Percentiles rank a stretch among this genome's conserved stretches.
Evolutionary conservation across 1,284 basidiomycete genomes (phyloP).

Genomic region (Malassezia japonica): DNA sequence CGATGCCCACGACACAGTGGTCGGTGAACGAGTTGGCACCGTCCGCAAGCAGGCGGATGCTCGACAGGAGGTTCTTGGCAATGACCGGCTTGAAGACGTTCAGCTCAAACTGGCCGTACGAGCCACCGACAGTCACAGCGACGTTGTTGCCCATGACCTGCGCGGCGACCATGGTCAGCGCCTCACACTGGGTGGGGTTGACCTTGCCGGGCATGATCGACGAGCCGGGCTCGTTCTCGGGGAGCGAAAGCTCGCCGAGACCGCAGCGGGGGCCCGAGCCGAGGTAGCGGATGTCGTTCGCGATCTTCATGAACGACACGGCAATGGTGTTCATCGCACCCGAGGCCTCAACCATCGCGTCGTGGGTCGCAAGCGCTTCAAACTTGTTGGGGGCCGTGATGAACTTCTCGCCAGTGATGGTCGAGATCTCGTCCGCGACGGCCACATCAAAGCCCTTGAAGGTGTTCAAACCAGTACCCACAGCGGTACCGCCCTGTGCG

Average conservation of each 20-base stretch:
- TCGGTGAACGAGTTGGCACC: constrained; percentile 73
- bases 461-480: constrained; percentile 92
- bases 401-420: constrained; percentile 81
- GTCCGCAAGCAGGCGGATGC: constrained; percentile 84
- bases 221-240: constrained; percentile 97
- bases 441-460: constrained; percentile 91
- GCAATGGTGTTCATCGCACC: constrained; percentile 92
- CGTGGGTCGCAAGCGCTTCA: constrained; percentile 90
- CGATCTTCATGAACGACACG: constrained; percentile 96
- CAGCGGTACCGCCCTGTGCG: constrained; percentile 96
- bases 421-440: constrained; percentile 82
- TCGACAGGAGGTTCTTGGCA: constrained; percentile 93
- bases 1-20: constrained; percentile 91
- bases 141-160: constrained; percentile 99
- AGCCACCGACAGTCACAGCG: constrained; percentile 79
- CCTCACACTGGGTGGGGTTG: constrained; percentile 98
- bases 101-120: constrained; percentile 94
- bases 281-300: constrained; percentile 96
- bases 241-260: constrained; percentile 82
- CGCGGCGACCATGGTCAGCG: constrained; percentile 89
- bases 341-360: constrained; percentile 92
- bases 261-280: constrained; percentile 96
- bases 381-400: constrained; percentile 99
- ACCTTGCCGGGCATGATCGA: constrained; percentile 99
- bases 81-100: constrained; percentile 99